Evolutionary conservation across 768 basidiomycete species (phyloP).

Genomic region (Tulasnella sp.): DNA sequence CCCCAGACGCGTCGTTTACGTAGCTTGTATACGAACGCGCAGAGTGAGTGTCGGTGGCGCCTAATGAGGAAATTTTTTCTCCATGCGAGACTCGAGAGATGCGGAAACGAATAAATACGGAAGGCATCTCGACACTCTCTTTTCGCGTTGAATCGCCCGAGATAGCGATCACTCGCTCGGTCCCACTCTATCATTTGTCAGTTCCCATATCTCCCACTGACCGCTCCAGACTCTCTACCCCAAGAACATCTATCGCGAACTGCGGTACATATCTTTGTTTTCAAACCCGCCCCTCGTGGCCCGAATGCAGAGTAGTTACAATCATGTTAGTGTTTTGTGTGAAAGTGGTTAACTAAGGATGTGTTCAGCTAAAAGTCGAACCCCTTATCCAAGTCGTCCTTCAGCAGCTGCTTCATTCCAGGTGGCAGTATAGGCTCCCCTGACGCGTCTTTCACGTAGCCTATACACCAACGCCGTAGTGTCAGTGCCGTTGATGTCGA

Average conservation of each 20-base stretch:
- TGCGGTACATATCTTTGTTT: too few species aligned
- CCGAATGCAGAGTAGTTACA: background rate
- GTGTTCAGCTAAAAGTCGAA: conserved; percentile 61
- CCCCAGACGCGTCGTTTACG: conserved; percentile 45
- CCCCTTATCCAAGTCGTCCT: conserved; percentile 79
- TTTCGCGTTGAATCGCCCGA: conserved; percentile 54
- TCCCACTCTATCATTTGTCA: too few species aligned
- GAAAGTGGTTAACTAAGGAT: background rate
- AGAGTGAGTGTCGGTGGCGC: too few species aligned
- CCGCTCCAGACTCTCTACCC: too few species aligned
- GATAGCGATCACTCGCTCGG: too few species aligned
- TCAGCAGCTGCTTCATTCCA: conserved; percentile 83
- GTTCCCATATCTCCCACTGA: too few species aligned
- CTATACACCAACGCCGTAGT: conserved; percentile 55
- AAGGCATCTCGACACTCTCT: conserved; percentile 99
- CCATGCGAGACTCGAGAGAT: background rate
- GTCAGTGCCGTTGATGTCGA: background rate
- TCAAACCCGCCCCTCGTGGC: too few species aligned
- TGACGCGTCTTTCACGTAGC: conserved; percentile 47
- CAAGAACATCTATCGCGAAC: too few species aligned
- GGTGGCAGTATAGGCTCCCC: conserved; percentile 74
- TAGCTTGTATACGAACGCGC: too few species aligned
- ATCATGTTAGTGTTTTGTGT: background rate
- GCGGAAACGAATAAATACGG: conserved; percentile 51
- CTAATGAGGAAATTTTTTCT: background rate